These are phyloP conservation scores for Phycomyces blakesleeanus DNA, from an alignment of 192 early-diverging fungal genomes.

Conservation along the genomic window DNA sequence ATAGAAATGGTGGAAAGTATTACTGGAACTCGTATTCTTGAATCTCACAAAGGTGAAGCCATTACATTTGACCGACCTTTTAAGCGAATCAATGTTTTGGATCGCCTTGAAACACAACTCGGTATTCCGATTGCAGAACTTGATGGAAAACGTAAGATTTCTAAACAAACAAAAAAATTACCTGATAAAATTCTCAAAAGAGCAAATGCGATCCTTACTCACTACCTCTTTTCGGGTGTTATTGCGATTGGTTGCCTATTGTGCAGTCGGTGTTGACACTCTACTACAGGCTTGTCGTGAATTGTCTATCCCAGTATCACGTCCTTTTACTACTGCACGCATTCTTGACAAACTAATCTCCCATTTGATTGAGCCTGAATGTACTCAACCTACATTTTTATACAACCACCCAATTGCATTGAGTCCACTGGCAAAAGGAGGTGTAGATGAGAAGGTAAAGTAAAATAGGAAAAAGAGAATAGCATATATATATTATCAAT, in stretches of 20 bases:
- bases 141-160: slow-evolving; percentile 25
- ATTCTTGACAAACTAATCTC: slow-evolving; percentile 73
- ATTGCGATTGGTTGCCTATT: too few species aligned
- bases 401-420: slow-evolving; percentile 72
- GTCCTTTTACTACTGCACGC: slow-evolving; percentile 61
- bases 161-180: too few species aligned
- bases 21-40: slow-evolving; percentile 21
- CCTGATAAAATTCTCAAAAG: too few species aligned
- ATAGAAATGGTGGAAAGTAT: slow-evolving; percentile 39
- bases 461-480: too few species aligned
- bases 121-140: slow-evolving; percentile 40
- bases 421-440: slow-evolving; percentile 77
- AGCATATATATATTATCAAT: too few species aligned
- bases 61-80: slow-evolving; percentile 57
- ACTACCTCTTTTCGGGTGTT: too few species aligned
- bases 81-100: slow-evolving; percentile 52
- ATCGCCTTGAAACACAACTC: slow-evolving; percentile 40
- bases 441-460: slow-evolving; percentile 13
- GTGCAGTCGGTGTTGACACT: slow-evolving; percentile 26
- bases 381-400: slow-evolving; percentile 79
- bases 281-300: slow-evolving; percentile 34
- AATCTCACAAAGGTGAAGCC: slow-evolving; percentile 11
- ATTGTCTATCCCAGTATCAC: slow-evolving; percentile 34
- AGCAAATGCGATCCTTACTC: background rate
- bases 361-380: slow-evolving; percentile 70